A percentile compares a stretch with the other conserved stretches of the same genome.
phyloP scores from a whole-genome alignment of 1,139 yeast genomes.

The Debaryomycetaceae sp. region DNA sequence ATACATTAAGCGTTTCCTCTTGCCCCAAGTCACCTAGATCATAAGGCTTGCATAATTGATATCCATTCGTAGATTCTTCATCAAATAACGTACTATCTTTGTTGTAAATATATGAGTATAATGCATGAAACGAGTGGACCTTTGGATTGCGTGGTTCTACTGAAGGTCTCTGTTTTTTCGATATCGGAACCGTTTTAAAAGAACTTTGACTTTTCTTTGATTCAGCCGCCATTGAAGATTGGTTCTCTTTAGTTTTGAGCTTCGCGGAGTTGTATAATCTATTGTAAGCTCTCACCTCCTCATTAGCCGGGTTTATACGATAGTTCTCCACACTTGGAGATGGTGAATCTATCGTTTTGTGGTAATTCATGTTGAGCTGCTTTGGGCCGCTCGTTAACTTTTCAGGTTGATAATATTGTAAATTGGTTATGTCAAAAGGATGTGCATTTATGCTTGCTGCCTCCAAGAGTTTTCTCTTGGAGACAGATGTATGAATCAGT shows the following conservation, averaged over 20 bases:
- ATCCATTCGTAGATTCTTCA: background rate
- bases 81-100: background rate
- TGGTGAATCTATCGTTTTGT: background rate
- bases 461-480: background rate
- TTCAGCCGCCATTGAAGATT: background rate
- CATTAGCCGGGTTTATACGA: conserved; percentile 1
- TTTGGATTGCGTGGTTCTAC: background rate
- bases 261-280: background rate
- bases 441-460: background rate
- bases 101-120: background rate
- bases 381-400: background rate
- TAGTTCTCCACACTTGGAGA: background rate
- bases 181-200: background rate
- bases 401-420: conserved; percentile 4
- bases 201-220: background rate
- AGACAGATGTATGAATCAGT: background rate
- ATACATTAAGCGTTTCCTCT: conserved; percentile 28
- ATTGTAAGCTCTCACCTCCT: background rate
- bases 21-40: background rate
- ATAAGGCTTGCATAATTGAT: background rate
- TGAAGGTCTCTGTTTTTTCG: background rate
- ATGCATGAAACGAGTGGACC: background rate
- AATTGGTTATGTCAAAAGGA: conserved; percentile 18
- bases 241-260: background rate
- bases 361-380: background rate